Base-by-base conservation (phyloP, 257 asterid genomes). In the Vinca minor region DNA sequence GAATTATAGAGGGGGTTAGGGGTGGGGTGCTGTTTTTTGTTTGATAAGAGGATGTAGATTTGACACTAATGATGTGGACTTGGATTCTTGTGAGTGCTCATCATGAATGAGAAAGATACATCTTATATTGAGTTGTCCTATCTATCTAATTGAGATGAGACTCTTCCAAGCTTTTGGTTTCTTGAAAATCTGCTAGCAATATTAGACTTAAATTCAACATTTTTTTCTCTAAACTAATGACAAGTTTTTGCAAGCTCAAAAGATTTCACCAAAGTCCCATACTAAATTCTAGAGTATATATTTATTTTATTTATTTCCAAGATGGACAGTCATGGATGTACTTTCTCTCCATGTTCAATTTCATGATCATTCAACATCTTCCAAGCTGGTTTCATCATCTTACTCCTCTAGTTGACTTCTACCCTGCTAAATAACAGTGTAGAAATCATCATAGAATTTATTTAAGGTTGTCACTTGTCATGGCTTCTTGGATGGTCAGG, bases 151-250 rank as follows among this genome's bases (percentile, higher is more conserved):
- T 23, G 28, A 42, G 20, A 66, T 38, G 35, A 29, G 64, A 64
- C 26, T 64, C 3, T 49, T 34, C 49, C 14, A 14, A 49, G 48
- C 32, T 21, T 12, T 55, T 20, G 21, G 21, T 49, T 13, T 21
- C 18, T 29, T 31, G 57, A 66, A 41, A 42, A 26, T 4, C 1
- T 13, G 21, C 32, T 17, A 45, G 11, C 10, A 23, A 34, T 7
- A 34, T 29, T 39, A 38, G 31, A n/a, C 61, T 57, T 32, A 52
- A 62, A 52, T 69, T 69, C 73, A 61, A 62, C 68, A 56, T 61
- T 50, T 54, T 60, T 50, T 54, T 60, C 63, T 18, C 53, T 2
- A 69, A 50, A 66, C 73, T 49, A 50, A 61, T 62, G 73, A 62
- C 73, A 60, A 50, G 61, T 41, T 34, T n/a, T 53, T 28, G 41